phyloP scores from a whole-genome alignment of 805 yeast species.

The Schwanniomyces vanrijiae region DNA sequence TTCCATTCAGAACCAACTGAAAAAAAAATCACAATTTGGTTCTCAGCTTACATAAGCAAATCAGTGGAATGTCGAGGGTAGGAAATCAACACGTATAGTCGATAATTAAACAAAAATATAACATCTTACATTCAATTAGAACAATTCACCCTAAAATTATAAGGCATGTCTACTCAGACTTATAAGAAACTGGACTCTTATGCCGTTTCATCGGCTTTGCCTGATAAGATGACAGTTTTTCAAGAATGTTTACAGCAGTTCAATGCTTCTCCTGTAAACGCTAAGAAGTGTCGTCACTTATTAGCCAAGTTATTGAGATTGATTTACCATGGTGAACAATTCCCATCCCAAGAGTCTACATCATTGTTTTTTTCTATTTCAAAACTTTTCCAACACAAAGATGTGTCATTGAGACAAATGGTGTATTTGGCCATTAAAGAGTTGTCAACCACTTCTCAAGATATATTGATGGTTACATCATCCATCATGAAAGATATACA shows the following conservation, averaged over 20 bases:
- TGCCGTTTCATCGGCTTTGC: slow-evolving; percentile 54
- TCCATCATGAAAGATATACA: slow-evolving; percentile 98
- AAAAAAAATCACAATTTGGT: background rate
- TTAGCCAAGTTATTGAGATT: slow-evolving; percentile 82
- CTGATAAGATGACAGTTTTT: slow-evolving; percentile 96
- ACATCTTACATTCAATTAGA: background rate
- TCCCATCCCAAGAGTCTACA: slow-evolving; percentile 88
- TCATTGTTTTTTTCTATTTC: slow-evolving; percentile 90
- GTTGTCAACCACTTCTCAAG: slow-evolving; percentile 78
- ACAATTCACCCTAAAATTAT: background rate
- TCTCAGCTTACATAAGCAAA: slow-evolving; percentile 6
- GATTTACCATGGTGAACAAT: slow-evolving; percentile 81
- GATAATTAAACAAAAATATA: background rate
- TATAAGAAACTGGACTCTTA: slow-evolving; percentile 82
- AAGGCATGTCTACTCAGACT: slow-evolving; percentile 74
- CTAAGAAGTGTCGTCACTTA: slow-evolving; percentile 80
- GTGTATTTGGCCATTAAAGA: slow-evolving; percentile 95
- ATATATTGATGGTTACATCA: slow-evolving; percentile 95
- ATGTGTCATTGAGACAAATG: slow-evolving; percentile 83
- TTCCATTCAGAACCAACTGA: background rate
- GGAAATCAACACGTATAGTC: slow-evolving; percentile 16
- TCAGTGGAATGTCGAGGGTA: slow-evolving; percentile 1
- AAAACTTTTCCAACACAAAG: slow-evolving; percentile 90
- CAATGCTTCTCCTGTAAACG: slow-evolving; percentile 86
- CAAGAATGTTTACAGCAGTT: slow-evolving; percentile 93